Base-by-base conservation (phyloP, 2,329 filamentous ascomycete genomes). In the Dothistroma pini region DNA sequence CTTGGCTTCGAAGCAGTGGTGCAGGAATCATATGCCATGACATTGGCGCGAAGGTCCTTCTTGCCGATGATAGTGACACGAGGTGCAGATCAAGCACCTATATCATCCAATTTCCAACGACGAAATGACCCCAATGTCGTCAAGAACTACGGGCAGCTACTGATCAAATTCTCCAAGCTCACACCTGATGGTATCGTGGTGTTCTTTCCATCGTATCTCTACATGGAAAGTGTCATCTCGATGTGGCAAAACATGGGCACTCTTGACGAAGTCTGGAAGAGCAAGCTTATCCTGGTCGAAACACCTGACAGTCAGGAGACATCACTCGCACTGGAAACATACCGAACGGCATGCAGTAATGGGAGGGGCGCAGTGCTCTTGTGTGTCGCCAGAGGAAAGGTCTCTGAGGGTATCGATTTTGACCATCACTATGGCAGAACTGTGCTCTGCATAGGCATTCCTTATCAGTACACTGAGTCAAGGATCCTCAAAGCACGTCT, bases 221-320 rank as follows among this genome's bases (percentile, higher is more conserved):
- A 99, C 79, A 97, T 99, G 95, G 95, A 99, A 74, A 95, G 89
- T 56, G 97, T 97, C 74, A 97, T 99, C 74, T 93, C 89, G 74
- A 96, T 96, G 87, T 99, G 95, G 95, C 95, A 99, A 75, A 92
- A 91, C 58, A 97, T 97, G 93, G 92, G 92, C 29, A 96, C 97
- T 65, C 81, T 99, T 38, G 95, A 99, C 76, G 90, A 95, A 73
- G 92, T 99, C 34, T 99, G 95, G 95, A 97, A 96, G 76, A 97
- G 96, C 81, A 99, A 99, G 75, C 84, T 99, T 66, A 97, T 99
- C 67, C 83, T 99, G 8, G 95, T 99, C 62, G 95, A 99, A 80
- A 99, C 96, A 0, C 95, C 95, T 0, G 95, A 99, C 75, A 91
- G 92, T 0, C 95, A 99, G 76, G 95, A 99, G 78, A 99, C 95